Evolutionary conservation across 495 filamentous ascomycete genomes (phyloP).

Genomic region (Monascus purpureus): DNA sequence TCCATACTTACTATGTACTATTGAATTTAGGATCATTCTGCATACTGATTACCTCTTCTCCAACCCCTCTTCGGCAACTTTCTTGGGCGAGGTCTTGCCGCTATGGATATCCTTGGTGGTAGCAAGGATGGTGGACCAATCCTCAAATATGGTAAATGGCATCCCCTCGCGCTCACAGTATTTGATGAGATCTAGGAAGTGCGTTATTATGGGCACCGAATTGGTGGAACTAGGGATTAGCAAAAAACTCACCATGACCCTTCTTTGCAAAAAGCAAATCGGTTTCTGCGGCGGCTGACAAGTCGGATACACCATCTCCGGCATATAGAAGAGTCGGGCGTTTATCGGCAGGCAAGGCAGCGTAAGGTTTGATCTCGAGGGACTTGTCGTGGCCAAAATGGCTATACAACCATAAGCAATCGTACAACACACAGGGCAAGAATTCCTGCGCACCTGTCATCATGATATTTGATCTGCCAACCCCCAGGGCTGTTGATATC

Average conservation of each 20-base stretch:
- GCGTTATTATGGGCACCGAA: not conserved
- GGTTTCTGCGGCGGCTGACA: constrained; percentile 77
- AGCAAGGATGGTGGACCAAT: constrained; percentile 61
- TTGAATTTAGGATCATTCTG: no score
- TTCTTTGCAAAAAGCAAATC: constrained; percentile 85
- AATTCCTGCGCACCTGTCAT: constrained; percentile 50
- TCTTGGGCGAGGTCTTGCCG: constrained; percentile 34
- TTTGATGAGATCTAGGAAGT: constrained; percentile 52
- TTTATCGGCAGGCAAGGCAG: constrained; percentile 47
- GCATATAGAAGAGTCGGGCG: constrained; percentile 76
- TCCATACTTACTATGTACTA: no score
- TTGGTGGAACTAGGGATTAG: not conserved
- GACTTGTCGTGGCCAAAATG: constrained; percentile 91
- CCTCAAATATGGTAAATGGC: constrained; percentile 68
- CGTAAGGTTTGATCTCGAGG: constrained; percentile 71
- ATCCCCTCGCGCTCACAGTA: constrained; percentile 67
- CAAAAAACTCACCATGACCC: constrained; percentile 51
- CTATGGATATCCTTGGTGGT: constrained; percentile 60
- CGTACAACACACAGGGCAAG: constrained; percentile 2
- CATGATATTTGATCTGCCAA: constrained; percentile 80
- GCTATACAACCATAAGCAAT: constrained; percentile 24
- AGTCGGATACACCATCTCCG: constrained; percentile 79
- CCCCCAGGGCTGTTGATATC: constrained; percentile 62
- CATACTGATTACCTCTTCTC: no score
- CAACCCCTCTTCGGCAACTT: constrained; percentile 10